phyloP scores from a whole-genome alignment of 768 basidiomycete species.

The Mycena pura region DNA sequence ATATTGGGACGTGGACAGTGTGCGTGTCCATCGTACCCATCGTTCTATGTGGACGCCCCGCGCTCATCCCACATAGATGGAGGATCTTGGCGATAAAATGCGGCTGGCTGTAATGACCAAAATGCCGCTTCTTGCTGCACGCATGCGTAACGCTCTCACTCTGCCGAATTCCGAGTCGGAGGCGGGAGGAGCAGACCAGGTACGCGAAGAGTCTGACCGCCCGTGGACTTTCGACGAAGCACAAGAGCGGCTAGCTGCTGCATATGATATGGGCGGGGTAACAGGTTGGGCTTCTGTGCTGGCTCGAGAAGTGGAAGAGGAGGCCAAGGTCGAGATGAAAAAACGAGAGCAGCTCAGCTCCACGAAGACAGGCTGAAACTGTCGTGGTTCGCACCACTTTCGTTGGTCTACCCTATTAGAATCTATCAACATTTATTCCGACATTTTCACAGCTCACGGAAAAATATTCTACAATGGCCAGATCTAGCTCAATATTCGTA shows the following conservation, averaged over 20 bases:
- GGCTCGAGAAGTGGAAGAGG: conserved; percentile 62
- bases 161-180: conserved; percentile 29
- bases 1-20: conserved; percentile 61
- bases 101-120: conserved; percentile 31
- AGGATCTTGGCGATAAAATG: conserved; percentile 11
- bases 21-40: conserved; percentile 45
- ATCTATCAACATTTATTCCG: not conserved
- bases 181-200: not conserved
- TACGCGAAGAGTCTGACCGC: conserved; percentile 28
- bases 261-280: conserved; percentile 67
- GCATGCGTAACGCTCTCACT: conserved; percentile 57
- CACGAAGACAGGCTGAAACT: not conserved
- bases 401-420: not conserved
- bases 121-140: conserved; percentile 65
- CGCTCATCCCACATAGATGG: conserved; percentile 4
- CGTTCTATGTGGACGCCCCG: not conserved
- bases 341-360: conserved; percentile 29
- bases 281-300: conserved; percentile 61
- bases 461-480: conserved; percentile 5
- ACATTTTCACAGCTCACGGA: no score
- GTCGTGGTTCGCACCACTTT: not conserved
- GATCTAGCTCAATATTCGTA: conserved; percentile 28
- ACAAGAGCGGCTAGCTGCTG: conserved; percentile 57
- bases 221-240: conserved; percentile 63
- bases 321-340: conserved; percentile 56